phyloP scores from a whole-genome alignment of 2,329 filamentous ascomycete genomes.

The Dactylellina parvicollis region DNA sequence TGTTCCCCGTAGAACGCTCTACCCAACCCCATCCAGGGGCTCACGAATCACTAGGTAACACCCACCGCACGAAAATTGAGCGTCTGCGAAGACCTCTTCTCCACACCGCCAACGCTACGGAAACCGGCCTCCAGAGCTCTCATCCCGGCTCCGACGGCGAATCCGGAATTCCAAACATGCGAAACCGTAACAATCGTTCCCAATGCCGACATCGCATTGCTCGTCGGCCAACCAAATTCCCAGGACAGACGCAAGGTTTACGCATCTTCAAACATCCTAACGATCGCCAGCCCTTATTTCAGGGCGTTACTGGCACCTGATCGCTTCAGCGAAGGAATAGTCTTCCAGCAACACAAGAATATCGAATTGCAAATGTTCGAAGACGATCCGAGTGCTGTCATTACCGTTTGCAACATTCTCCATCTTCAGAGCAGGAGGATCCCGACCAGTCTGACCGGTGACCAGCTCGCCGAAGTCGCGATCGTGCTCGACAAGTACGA shows the following conservation, averaged over 20 bases:
- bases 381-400: slow-evolving; percentile 47
- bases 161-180: slow-evolving; percentile 49
- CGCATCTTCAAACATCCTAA: slow-evolving; percentile 43
- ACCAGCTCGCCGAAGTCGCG: slow-evolving; percentile 50
- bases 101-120: slow-evolving; percentile 42
- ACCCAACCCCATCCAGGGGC: slow-evolving; percentile 16
- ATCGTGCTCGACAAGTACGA: slow-evolving; percentile 53
- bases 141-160: slow-evolving; percentile 25
- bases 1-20: not conserved
- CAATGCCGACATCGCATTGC: slow-evolving; percentile 42
- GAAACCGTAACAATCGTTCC: slow-evolving; percentile 39
- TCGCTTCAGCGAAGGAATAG: slow-evolving; percentile 46
- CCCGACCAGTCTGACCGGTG: slow-evolving; percentile 34
- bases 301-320: slow-evolving; percentile 40
- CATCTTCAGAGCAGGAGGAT: slow-evolving; percentile 46
- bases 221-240: slow-evolving; percentile 41
- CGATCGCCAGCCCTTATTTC: slow-evolving; percentile 51
- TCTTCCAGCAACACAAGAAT: slow-evolving; percentile 47
- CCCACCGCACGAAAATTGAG: slow-evolving; percentile 43
- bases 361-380: slow-evolving; percentile 53
- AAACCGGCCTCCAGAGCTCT: slow-evolving; percentile 28
- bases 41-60: slow-evolving; percentile 40
- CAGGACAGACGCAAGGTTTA: slow-evolving; percentile 39
- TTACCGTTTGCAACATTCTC: slow-evolving; percentile 47
- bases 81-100: slow-evolving; percentile 50